phyloP scores from a whole-genome alignment of 164 flowering plant species.

The Sextonia rubra region DNA sequence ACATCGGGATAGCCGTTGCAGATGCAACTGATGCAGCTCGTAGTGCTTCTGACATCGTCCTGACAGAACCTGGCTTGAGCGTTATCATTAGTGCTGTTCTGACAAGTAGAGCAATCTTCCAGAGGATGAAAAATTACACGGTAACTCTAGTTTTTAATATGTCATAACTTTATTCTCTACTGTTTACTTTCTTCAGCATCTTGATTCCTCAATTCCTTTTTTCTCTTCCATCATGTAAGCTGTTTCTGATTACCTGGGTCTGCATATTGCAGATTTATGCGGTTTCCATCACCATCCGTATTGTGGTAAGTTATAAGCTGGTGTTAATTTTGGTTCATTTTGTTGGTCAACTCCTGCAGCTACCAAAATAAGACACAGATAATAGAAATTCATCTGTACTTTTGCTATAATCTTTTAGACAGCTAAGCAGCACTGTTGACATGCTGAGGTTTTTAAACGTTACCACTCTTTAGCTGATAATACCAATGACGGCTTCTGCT shows the following conservation, averaged over 20 bases:
- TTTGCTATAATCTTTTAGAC: not conserved
- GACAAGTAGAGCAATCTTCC: conserved; percentile 82
- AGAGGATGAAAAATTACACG: conserved; percentile 90
- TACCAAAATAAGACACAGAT: no score
- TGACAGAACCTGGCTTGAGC: conserved; percentile 87
- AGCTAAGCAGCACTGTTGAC: not conserved
- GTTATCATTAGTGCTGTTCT: conserved; percentile 86
- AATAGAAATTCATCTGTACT: no score
- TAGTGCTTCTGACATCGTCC: conserved; percentile 88
- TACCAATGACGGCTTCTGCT: not conserved
- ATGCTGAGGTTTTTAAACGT: no score
- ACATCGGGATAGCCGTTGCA: conserved; percentile 89
- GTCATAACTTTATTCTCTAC: not conserved
- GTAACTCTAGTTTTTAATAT: conserved; percentile 27
- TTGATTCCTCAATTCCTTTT: not conserved
- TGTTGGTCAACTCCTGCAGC: not conserved
- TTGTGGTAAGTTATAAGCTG: conserved; percentile 29
- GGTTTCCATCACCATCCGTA: conserved; percentile 35
- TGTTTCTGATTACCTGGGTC: not conserved
- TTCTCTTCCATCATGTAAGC: not conserved
- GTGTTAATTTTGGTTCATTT: not conserved
- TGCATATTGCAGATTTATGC: conserved; percentile 24
- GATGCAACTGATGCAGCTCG: conserved; percentile 98
- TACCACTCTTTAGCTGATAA: no score
- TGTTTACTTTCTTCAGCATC: not conserved